Percentiles rank a stretch among this genome's conserved stretches.
Conservation (phyloP, 148 eudicot genomes). For the Beta vulgaris region DNA sequence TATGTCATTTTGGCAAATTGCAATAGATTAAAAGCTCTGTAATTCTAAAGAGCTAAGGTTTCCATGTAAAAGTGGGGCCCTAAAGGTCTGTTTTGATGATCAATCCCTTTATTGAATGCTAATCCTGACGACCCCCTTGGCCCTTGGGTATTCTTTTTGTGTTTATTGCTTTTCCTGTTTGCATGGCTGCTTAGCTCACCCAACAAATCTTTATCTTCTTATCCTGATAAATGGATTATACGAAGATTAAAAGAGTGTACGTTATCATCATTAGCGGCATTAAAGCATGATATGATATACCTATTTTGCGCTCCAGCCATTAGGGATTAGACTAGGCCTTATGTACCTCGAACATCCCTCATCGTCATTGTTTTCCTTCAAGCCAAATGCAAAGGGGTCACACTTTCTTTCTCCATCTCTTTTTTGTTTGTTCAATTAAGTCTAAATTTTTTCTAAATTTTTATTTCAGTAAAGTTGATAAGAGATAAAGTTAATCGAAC, state of each 20-base stretch:
- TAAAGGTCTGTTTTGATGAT: neutral
- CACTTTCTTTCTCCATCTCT: too few relatives aligned
- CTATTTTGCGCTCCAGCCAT: neutral
- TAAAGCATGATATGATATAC: too few relatives aligned
- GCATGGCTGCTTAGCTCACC: neutral
- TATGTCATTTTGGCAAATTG: neutral
- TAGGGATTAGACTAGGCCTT: too few relatives aligned
- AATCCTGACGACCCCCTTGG: neutral
- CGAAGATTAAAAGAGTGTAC: neutral
- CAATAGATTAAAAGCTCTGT: neutral
- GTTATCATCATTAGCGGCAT: neutral
- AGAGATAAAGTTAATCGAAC: too few relatives aligned
- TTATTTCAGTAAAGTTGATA: too few relatives aligned
- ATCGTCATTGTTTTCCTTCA: neutral
- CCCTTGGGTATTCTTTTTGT: neutral
- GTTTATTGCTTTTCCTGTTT: neutral
- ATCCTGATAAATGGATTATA: neutral
- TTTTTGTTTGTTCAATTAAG: too few relatives aligned
- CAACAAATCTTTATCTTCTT: neutral
- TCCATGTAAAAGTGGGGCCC: neutral
- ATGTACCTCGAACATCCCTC: neutral
- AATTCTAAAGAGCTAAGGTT: neutral
- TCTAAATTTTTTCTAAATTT: too few relatives aligned
- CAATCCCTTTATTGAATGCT: neutral
- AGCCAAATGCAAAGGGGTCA: too few relatives aligned